phyloP scores from a whole-genome alignment of 2,329 filamentous ascomycete genomes.

The Fusarium drepaniforme region DNA sequence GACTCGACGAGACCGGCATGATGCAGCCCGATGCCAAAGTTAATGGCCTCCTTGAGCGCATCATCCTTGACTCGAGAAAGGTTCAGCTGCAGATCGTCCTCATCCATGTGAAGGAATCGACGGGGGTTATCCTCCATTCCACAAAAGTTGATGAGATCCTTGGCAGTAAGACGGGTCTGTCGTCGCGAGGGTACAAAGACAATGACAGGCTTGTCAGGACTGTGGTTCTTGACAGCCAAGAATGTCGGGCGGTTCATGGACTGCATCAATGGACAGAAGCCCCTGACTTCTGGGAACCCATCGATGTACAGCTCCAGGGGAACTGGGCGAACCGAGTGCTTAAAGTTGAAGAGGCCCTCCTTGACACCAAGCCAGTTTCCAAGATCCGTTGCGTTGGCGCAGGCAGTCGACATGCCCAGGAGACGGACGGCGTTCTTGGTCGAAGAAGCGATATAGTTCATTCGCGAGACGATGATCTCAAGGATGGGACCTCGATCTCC shows the following conservation, averaged over 20 bases:
- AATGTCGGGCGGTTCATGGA: slow-evolving; percentile 99
- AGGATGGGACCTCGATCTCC: slow-evolving; percentile 97
- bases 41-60: slow-evolving; percentile 91
- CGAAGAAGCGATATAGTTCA: slow-evolving; percentile 99
- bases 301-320: slow-evolving; percentile 97
- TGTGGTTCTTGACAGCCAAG: slow-evolving; percentile 95
- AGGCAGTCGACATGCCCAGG: slow-evolving; percentile 99
- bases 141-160: slow-evolving; percentile 96
- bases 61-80: slow-evolving; percentile 94
- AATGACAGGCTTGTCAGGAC: slow-evolving; percentile 95
- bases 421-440: slow-evolving; percentile 90
- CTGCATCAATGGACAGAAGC: slow-evolving; percentile 98
- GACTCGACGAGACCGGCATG: slow-evolving; percentile 97
- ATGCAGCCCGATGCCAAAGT: slow-evolving; percentile 96
- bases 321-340: slow-evolving; percentile 95
- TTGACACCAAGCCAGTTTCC: slow-evolving; percentile 98
- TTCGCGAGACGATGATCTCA: slow-evolving; percentile 92
- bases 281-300: slow-evolving; percentile 93
- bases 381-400: slow-evolving; percentile 93
- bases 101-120: slow-evolving; percentile 92
- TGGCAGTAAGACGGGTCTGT: slow-evolving; percentile 94
- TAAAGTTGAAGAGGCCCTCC: slow-evolving; percentile 95
- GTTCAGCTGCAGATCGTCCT: slow-evolving; percentile 91
- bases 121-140: slow-evolving; percentile 98
- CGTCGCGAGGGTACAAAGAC: slow-evolving; percentile 97